Evolutionary conservation across 192 early-diverging fungal genomes (phyloP), one percentile per base, ranked within the genome.

Genomic region (Globomyces pollinis-pini): DNA sequence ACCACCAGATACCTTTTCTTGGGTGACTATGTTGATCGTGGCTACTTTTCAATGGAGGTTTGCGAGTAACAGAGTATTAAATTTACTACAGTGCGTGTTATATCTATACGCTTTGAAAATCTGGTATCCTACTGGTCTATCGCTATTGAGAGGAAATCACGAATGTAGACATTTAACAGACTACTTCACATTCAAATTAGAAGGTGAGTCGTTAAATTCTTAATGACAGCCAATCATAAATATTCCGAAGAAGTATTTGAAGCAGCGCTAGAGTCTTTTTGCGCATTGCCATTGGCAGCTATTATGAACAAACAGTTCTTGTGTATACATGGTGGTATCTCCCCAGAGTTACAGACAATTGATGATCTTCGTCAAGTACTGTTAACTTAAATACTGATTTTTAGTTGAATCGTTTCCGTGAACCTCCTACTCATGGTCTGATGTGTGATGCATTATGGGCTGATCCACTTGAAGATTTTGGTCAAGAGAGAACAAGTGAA

Each of bases 131-230:
- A 76, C 78, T 4, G 84, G 87, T 23, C 61, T 95, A 24, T 92
- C 89, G 64, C 74, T 98, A 70, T 72, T 98, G 31, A 88, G 94
- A 31, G 94, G 94, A 58, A 94, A 98, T 70, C 91, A 98, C 68
- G 94, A 98, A 69, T 95, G 93, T 69, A 79, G 91, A 57, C 94
- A 98, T 66, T 81, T 98, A 73, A 98, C 94, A 5, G 91, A 95
- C 61, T 94, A 95, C 67, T 98, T 95, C 66, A 95, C 91, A 1
- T 98, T 98, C 73, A 93, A 95, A 76, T 75, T 88, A n/a, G 94
- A 98, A 77, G 94, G 94, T 91, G 77, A 73, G 58, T 59, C 38
- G 0, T 9, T 5, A 18, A 11, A 34, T n/a, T n/a, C n/a, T n/a
- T n/a, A n/a, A n/a, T 47, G 11, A 5, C 35, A 92, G 90, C 86